Evolutionary conservation across 768 basidiomycete species (phyloP).

Genomic region (Jaapia argillacea): DNA sequence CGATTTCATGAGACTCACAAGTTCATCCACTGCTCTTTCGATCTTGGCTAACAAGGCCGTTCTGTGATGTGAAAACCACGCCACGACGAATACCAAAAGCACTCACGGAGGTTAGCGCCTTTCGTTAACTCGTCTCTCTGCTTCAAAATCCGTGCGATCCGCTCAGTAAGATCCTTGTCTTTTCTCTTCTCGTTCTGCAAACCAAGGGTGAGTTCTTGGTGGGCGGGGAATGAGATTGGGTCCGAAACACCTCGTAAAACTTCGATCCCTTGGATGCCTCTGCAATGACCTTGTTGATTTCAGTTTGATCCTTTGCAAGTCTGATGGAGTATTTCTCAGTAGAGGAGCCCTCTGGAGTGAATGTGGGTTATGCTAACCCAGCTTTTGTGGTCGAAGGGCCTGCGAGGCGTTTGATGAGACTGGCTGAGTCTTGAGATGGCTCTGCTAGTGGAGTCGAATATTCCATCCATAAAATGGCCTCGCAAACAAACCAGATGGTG

Average conservation of each 20-base stretch:
- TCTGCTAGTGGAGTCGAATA: too few species aligned
- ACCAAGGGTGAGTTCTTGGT: background rate
- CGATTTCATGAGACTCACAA: constrained; percentile 35
- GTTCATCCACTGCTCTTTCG: constrained; percentile 55
- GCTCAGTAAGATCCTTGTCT: constrained; percentile 73
- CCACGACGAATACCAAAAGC: constrained; percentile 3
- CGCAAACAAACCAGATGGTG: too few species aligned
- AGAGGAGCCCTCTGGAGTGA: background rate
- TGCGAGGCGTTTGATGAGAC: constrained; percentile 70
- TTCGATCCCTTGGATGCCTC: constrained; percentile 91
- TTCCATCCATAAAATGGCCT: too few species aligned
- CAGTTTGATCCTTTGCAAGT: constrained; percentile 67
- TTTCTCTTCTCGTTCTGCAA: constrained; percentile 80
- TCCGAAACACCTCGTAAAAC: constrained; percentile 65
- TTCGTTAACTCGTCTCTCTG: constrained; percentile 48
- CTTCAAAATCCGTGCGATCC: constrained; percentile 61
- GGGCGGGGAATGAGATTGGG: constrained; percentile 1
- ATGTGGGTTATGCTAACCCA: constrained; percentile 40
- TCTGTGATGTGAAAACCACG: constrained; percentile 2
- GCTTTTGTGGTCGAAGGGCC: constrained; percentile 88
- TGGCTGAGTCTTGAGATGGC: constrained; percentile 52
- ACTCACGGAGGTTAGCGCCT: constrained; percentile 48
- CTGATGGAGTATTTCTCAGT: constrained; percentile 21
- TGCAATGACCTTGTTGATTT: constrained; percentile 82
- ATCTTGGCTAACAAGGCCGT: constrained; percentile 36